Base-by-base conservation (phyloP, 495 filamentous ascomycete species). In the Daldinia vernicosa region DNA sequence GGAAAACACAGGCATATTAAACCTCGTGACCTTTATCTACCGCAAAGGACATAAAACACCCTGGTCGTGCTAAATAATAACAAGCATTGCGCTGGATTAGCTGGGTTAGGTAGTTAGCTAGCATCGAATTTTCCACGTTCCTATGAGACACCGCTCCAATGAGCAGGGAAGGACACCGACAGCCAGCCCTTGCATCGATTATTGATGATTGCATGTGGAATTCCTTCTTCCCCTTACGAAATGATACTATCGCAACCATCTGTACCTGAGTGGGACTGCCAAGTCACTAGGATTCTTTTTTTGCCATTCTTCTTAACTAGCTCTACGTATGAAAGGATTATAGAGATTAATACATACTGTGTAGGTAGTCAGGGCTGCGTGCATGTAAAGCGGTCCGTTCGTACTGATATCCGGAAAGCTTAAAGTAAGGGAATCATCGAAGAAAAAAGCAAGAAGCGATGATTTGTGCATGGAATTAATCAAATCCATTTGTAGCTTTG, bases 181-280 rank as follows among this genome's bases (percentile, higher is more conserved):
- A 65, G 35, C 60, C 51, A 11, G 53, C 26, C 19, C 37, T 37
- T 15, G 32, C 54, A 56, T 19, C 26, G 12, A 37, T 39, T 54
- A 47, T 61, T 35, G 59, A 28, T 55, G 54, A 15, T 40, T 47
- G 56, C 26, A n/a, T 24, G 26, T 47, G 17, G 40, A 30, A 50
- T 61, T 3, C n/a, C 35, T 32, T 30, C 58, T 22, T 15, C 39
- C 32, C 39, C 58, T 51, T 30, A 27, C 28, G 15, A 51, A 19
- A 47, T 24, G 55, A 57, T 53, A 56, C 57, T 7, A 53, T 30
- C 14, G n/a, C 1, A 15, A 12, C 17, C 54, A 47, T 45, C 35
- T 11, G 53, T 55, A 40, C 54, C 45, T 63, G 30, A 55, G 67
- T 55, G 60, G 61, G 50, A 55, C 67, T 54, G 60, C 55, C 47